phyloP scores from a whole-genome alignment of 352 stramenopile species.

The Thalassiosira livingstoniorum region DNA sequence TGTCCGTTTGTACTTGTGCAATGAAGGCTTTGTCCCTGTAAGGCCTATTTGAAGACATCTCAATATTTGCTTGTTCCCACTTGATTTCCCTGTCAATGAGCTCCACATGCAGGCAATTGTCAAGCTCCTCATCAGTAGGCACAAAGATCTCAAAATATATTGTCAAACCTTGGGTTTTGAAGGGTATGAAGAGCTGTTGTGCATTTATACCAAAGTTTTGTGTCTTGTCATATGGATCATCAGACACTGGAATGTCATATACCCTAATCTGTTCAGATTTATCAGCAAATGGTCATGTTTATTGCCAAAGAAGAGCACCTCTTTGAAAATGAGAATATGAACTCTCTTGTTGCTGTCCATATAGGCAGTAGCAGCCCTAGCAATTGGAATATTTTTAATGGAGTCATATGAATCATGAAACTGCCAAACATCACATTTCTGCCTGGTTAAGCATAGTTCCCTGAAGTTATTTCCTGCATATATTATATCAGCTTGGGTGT shows the following conservation, averaged over 20 bases:
- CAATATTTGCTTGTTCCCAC: constrained; percentile 34
- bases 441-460: constrained; percentile 10
- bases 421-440: constrained; percentile 18
- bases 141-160: constrained; percentile 32
- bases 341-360: not conserved
- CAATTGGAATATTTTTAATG: constrained; percentile 31
- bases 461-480: constrained; percentile 27
- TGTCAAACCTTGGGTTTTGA: constrained; percentile 23
- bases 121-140: constrained; percentile 24
- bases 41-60: not conserved
- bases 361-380: constrained; percentile 19
- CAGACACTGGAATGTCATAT: constrained; percentile 36
- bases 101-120: constrained; percentile 19
- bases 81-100: constrained; percentile 22
- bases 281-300: constrained; percentile 48
- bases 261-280: constrained; percentile 54
- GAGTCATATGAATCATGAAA: constrained; percentile 32
- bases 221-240: constrained; percentile 36
- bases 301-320: constrained; percentile 39
- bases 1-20: not conserved
- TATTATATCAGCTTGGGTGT: constrained; percentile 36
- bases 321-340: constrained; percentile 44
- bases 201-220: constrained; percentile 34
- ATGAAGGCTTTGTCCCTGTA: not conserved
- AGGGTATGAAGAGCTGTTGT: constrained; percentile 21